Base-by-base conservation (phyloP, 805 yeast species). In the Suhomyces kilbournensis region DNA sequence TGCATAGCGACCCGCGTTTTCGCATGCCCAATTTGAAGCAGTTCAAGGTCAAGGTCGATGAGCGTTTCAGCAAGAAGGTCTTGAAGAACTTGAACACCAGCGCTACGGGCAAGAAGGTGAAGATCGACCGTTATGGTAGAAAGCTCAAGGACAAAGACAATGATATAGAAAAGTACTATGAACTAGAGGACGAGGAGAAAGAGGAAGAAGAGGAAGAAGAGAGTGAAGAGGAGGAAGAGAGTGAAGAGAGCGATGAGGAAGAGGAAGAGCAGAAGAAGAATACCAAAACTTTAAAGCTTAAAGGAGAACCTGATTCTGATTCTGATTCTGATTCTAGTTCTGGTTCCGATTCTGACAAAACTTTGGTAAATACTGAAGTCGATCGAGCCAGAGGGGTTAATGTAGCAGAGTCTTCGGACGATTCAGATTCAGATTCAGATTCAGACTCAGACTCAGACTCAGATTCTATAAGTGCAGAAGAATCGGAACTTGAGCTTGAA, bases 1-100 rank as follows among this genome's bases (percentile, higher is more conserved):
- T 93, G 6, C 90, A 86, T 60, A 82, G 79, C 57, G 99, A 94
- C 69, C 98, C 98, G 3, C 78, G 97, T 56, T 94, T 93, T 73
- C 85, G 82, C 54, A 71, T 83, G 23, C 92, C 97, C 2, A 85
- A 78, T 62, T 79, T 78, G 66, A 84, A 83, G 60, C 83, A 85
- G 52, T 71, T 84, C 55, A 88, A 86, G 65, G 87, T 90, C 38
- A 83, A 88, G 59, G 77, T 94, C 22, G 99, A 94, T 70, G 86
- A 83, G 52, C 83, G 99, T 69, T 94, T 94, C 70, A 70, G 76
- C 49, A 86, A 85, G 60, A 82, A 83, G 45, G 88, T 83, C 52
- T 69, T 88, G 47, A 72, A 75, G 48, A 80, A 84, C 56, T 69
- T 75, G 56, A 74, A 67, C 54, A 68, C 65, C 28, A 69, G 75